Base-by-base conservation (phyloP, 2,329 filamentous ascomycete genomes). In the Colletotrichum liriopes region DNA sequence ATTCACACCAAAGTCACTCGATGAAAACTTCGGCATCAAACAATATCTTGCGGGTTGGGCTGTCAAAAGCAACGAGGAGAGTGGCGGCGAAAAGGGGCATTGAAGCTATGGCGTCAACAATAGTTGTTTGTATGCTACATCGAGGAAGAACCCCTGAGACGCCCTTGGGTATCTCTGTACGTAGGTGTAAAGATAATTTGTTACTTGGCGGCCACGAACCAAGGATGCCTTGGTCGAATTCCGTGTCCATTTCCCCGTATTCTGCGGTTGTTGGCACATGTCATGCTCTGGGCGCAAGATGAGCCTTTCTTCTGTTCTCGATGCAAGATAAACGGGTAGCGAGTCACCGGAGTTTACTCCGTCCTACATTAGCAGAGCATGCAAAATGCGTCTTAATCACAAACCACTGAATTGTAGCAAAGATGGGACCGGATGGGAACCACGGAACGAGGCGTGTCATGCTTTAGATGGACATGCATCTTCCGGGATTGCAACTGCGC, bases 11-110 rank as follows among this genome's bases (percentile, higher is more conserved):
- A 47, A 79, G 76, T 71, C 78, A 77, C 71, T 81, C 80, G 29
- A 79, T 77, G 61, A 81, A 81, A 23, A 65, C 73, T 63, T 78
- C 74, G 0, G 79, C 79, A 52, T 82, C 79, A 49, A 80, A 78
- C 3, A 68, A 55, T 12, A 77, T 45, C 60, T 65, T 66, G 35
- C 20, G 71, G 60, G 11, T 62, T 52, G 39, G 68, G 67, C 60
- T 61, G 45, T 61, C 68, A 16, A 39, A 71, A 12, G 79, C 78
- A 3, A 75, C 58, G 12, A 72, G 74, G 20, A 79, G 68, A 9
- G 78, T 75, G 9, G 74, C 75, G 0, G 75, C 64, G 41, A 82
- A 79, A 12, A 77, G 63, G 32, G 77, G 75, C 0, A 81, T 76
- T 4, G 75, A 75, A n/a, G 63, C 60, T 5, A 83, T 37, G 1